Conservation (phyloP, 2,329 filamentous ascomycete species). For the Trichophyton simii region DNA sequence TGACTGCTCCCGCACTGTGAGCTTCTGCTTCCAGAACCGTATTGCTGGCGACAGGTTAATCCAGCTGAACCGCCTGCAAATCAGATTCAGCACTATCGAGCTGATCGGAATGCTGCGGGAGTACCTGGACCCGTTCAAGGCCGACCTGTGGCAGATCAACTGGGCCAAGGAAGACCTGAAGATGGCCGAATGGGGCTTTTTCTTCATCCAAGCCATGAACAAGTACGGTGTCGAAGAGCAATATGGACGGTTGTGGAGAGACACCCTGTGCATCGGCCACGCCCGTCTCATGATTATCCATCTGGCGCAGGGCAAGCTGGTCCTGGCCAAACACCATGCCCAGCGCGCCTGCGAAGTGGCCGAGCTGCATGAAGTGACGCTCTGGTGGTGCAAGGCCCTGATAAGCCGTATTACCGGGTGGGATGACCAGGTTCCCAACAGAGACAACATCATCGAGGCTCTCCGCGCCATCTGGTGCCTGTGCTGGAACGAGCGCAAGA, state of each 20-base stretch:
- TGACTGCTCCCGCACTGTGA: background rate
- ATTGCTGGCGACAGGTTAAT: too few relatives aligned
- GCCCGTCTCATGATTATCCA: conserved; percentile 1
- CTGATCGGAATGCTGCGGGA: background rate
- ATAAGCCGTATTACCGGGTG: background rate
- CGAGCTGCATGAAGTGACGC: background rate
- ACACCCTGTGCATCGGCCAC: conserved; percentile 5
- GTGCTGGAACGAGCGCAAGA: background rate
- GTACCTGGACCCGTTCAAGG: background rate
- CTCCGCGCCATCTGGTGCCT: conserved; percentile 1
- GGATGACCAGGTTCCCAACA: background rate
- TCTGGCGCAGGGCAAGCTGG: background rate
- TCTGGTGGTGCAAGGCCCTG: conserved; percentile 1
- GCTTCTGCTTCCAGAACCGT: background rate
- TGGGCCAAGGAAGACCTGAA: background rate
- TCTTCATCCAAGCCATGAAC: background rate
- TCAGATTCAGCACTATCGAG: background rate
- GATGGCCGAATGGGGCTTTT: conserved; percentile 4
- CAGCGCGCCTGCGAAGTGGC: background rate
- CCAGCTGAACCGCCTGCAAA: background rate
- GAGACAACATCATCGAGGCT: background rate
- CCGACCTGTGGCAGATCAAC: background rate
- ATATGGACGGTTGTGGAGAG: background rate
- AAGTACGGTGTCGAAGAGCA: background rate
- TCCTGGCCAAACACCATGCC: background rate